phyloP scores from a whole-genome alignment of 495 filamentous ascomycete species.

The Aspergillus ostianus region DNA sequence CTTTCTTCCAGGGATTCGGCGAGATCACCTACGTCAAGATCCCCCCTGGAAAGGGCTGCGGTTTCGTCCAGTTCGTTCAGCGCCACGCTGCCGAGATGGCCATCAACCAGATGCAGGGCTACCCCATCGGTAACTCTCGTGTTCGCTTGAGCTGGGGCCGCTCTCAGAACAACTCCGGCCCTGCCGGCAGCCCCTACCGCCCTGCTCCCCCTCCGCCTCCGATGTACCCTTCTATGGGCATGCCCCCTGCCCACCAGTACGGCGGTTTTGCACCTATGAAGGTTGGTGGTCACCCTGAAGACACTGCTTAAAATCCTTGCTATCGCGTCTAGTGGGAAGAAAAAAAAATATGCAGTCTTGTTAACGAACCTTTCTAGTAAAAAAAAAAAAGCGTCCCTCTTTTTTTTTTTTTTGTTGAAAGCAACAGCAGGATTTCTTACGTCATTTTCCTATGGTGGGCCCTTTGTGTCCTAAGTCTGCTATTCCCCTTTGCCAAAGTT shows the following conservation, averaged over 20 bases:
- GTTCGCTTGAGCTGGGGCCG: slow-evolving; percentile 97
- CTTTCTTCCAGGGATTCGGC: slow-evolving; percentile 99
- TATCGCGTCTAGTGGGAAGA: background rate
- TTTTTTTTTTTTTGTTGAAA: slow-evolving; percentile 44
- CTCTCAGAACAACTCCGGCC: slow-evolving; percentile 98
- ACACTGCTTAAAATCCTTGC: slow-evolving; percentile 13
- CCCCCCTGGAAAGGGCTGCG: slow-evolving; percentile 96
- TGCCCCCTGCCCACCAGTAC: slow-evolving; percentile 72
- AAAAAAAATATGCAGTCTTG: slow-evolving; percentile 1
- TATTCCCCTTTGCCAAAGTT: slow-evolving; percentile 39
- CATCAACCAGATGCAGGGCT: slow-evolving; percentile 99
- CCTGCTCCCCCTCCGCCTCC: slow-evolving; percentile 89
- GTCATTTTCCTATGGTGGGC: slow-evolving; percentile 46
- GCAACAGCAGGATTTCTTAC: slow-evolving; percentile 49
- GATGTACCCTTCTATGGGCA: slow-evolving; percentile 82
- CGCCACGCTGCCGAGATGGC: slow-evolving; percentile 99
- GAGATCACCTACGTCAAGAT: slow-evolving; percentile 99
- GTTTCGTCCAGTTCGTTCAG: slow-evolving; percentile 99
- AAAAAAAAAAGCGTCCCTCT: slow-evolving; percentile 37
- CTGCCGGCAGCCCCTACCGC: slow-evolving; percentile 94
- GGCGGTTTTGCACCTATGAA: slow-evolving; percentile 73
- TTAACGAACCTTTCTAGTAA: slow-evolving; percentile 27
- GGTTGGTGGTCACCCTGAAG: slow-evolving; percentile 52
- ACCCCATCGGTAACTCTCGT: slow-evolving; percentile 97
- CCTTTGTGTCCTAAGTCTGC: slow-evolving; percentile 45